Base-by-base conservation (phyloP, 441 rosid species). In the Melastoma candidum region DNA sequence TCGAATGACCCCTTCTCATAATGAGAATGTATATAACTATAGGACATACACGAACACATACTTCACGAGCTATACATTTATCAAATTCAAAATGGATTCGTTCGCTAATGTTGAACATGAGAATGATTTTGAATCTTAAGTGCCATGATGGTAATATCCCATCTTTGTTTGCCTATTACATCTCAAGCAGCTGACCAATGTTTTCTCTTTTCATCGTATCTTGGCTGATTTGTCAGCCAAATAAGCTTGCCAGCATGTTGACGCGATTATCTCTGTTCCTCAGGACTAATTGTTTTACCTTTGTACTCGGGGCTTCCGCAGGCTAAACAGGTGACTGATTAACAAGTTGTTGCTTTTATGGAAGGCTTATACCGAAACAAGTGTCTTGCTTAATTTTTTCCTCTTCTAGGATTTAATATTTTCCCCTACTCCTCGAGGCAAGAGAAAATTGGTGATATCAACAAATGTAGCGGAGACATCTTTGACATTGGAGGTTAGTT, bases 381-480 rank as follows among this genome's bases (percentile, higher is more conserved):
- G 11, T 26, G 14, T 48, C 44, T 36, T 12, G 12, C 25, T 46
- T 39, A 43, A 25, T 12, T 12, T 45, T 45, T 13, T 43, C 24
- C 10, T 70, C 63, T 60, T 51, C 47, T 60, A 92, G 97, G 98
- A 86, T 66, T 55, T 81, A 58, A 78, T 89, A 44, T 93, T 93
- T 72, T 77, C 95, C 58, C 92, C 95, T 44, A 84, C 87, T 64
- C 95, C 97, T 26, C 77, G 87, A 71, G 92, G 95, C 59, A 86
- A 82, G 78, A 82, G 97, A 66, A 93, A 88, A 86, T 85, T 93
- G 57, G 82, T 93, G 60, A 70, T 86, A 66, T 84, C 98, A 41
- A 93, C 98, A 46, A 93, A 93, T 69, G 82, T 93, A 54, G 96
- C 96, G n/a, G 97, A 93, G 81, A 93, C 95, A 55, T 93, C 96